A percentile compares a stretch with the other conserved stretches of the same genome.
Evolutionary conservation across 2,329 filamentous ascomycete genomes (phyloP).

Genomic region (Dryadomyces sulphureus): DNA sequence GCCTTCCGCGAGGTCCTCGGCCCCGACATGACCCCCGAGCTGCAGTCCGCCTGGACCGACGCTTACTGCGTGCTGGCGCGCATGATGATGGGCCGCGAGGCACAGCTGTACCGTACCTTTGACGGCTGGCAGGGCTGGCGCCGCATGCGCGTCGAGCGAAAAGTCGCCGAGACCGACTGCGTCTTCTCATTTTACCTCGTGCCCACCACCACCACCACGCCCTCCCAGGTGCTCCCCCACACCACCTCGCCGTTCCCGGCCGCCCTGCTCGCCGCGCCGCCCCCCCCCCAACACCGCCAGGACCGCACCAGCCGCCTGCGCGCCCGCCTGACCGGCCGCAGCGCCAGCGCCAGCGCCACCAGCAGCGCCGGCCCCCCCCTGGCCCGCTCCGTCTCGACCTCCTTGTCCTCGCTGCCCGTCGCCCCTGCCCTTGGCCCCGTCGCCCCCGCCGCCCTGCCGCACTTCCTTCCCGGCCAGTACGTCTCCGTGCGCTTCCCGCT

Average conservation of each 20-base stretch:
- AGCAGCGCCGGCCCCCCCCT: too few relatives aligned
- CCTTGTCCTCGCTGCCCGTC: not conserved
- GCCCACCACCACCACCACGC: too few relatives aligned
- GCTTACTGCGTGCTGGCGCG: conserved; percentile 62
- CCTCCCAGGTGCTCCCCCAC: too few relatives aligned
- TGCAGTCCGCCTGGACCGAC: conserved; percentile 52
- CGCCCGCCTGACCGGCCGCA: not conserved
- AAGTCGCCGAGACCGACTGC: conserved; percentile 50
- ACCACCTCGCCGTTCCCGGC: too few relatives aligned
- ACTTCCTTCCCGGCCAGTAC: conserved; percentile 58
- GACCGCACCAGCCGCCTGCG: not conserved
- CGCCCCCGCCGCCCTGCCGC: conserved; percentile 44
- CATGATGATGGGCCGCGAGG: conserved; percentile 55
- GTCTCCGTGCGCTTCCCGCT: conserved; percentile 41
- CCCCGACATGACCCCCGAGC: conserved; percentile 46
- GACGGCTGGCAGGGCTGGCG: conserved; percentile 53
- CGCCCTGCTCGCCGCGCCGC: too few relatives aligned
- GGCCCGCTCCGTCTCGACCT: not conserved
- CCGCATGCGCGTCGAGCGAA: conserved; percentile 48
- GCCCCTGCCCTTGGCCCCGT: not conserved
- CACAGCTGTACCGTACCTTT: conserved; percentile 44
- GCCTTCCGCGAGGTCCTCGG: conserved; percentile 56
- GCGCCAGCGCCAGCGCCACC: not conserved
- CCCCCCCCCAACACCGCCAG: not conserved
- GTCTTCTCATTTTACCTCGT: conserved; percentile 58